Evolutionary conservation across 228 moss, liverwort and hornwort genomes (phyloP).

Genomic region (Sphagnum fallax): DNA sequence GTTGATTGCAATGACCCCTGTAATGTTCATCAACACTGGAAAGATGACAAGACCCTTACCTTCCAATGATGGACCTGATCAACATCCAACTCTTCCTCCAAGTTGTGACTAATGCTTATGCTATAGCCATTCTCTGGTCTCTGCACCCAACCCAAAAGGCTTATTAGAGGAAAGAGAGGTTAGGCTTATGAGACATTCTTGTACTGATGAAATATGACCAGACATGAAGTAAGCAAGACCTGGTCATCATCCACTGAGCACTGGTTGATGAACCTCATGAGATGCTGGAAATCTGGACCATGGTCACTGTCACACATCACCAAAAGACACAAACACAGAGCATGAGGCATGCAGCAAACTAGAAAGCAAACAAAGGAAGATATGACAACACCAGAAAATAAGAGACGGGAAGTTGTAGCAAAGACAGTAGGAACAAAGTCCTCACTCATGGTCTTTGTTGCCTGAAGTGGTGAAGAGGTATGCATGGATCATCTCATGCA

Average conservation of each 20-base stretch:
- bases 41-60: background rate
- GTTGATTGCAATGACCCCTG: background rate
- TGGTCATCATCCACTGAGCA: background rate
- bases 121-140: background rate
- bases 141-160: background rate
- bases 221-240: background rate
- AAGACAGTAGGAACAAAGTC: background rate
- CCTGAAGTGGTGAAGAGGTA: constrained; percentile 30
- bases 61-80: background rate
- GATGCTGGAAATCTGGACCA: background rate
- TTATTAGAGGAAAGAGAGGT: background rate
- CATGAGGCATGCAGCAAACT: background rate
- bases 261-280: background rate
- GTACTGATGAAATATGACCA: background rate
- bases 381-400: background rate
- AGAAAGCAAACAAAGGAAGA: background rate
- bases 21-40: background rate
- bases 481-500: constrained; percentile 45
- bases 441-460: constrained; percentile 36
- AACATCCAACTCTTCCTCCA: background rate
- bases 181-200: background rate
- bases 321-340: background rate
- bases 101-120: background rate
- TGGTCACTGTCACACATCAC: background rate
- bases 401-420: background rate